These are phyloP conservation scores for Decorospora gaudefroyi DNA, from an alignment of 2,329 filamentous ascomycete genomes.

Conservation along the genomic window DNA sequence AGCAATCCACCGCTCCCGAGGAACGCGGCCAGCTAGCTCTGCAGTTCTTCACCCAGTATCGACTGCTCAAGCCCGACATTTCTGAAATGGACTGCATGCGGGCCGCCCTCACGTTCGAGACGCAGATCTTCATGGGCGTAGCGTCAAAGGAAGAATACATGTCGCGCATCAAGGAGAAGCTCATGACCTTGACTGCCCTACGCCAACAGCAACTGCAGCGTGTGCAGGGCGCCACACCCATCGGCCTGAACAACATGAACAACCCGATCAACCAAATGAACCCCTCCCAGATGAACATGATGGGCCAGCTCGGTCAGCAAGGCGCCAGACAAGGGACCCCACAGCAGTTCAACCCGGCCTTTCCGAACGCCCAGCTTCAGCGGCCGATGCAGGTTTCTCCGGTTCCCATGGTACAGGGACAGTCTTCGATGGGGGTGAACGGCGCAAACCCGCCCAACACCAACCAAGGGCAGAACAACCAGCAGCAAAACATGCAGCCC, in stretches of 20 bases:
- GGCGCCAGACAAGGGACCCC: conserved; percentile 47
- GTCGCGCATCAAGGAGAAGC: conserved; percentile 36
- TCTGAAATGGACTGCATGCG: conserved; percentile 37
- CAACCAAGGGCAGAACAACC: conserved; percentile 35
- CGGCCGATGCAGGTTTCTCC: conserved; percentile 58
- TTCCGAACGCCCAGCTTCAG: conserved; percentile 56
- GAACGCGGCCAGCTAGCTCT: conserved; percentile 40
- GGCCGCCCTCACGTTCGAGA: conserved; percentile 38
- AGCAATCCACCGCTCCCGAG: conserved; percentile 37
- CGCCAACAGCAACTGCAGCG: conserved; percentile 38
- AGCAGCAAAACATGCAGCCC: conserved; percentile 42
- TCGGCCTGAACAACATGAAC: conserved; percentile 31
- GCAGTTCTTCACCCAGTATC: conserved; percentile 42
- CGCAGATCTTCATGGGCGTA: conserved; percentile 30
- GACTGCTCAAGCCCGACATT: conserved; percentile 40
- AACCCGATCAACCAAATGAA: conserved; percentile 41
- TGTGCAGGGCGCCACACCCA: conserved; percentile 28
- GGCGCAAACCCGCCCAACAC: conserved; percentile 22
- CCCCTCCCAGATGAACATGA: conserved; percentile 44
- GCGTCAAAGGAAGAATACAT: conserved; percentile 42
- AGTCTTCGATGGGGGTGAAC: conserved; percentile 43
- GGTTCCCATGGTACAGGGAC: conserved; percentile 48
- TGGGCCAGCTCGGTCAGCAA: conserved; percentile 44
- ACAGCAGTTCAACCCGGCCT: conserved; percentile 50
- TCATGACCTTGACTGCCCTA: conserved; percentile 35